Percentiles rank a stretch among this genome's conserved stretches.
Conservation (phyloP, 2,329 filamentous ascomycete species). For the Paracoccidioides lutzii region DNA sequence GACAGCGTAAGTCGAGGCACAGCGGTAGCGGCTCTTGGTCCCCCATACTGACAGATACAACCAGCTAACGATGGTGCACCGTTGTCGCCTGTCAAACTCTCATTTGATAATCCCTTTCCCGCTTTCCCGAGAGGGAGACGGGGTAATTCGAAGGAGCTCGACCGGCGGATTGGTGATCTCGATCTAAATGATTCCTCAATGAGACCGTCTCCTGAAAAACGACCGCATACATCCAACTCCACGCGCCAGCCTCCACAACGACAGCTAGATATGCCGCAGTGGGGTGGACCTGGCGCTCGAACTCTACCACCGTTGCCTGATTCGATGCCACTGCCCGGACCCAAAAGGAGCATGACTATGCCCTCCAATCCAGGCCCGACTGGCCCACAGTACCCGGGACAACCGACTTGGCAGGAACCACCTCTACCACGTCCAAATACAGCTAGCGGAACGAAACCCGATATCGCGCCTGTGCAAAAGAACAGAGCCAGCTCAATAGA, state of each 20-base stretch:
- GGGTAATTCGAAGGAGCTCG: conserved; percentile 24
- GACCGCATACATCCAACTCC: conserved; percentile 29
- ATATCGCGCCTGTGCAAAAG: conserved; percentile 5
- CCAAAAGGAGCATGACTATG: conserved; percentile 28
- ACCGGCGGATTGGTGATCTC: conserved; percentile 30
- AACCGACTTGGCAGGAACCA: conserved; percentile 23
- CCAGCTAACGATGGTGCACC: conserved; percentile 21
- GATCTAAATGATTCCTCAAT: conserved; percentile 20
- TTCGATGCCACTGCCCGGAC: conserved; percentile 18
- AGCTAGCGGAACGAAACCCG: conserved; percentile 15
- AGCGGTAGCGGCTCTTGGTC: neutral
- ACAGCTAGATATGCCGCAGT: conserved; percentile 10
- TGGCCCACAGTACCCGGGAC: conserved; percentile 23
- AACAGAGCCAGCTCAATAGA: neutral
- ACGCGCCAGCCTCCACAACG: conserved; percentile 22
- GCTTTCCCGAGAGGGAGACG: conserved; percentile 23
- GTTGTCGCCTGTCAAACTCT: conserved; percentile 17
- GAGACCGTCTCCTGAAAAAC: conserved; percentile 11
- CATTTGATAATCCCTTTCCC: conserved; percentile 41
- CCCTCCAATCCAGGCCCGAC: conserved; percentile 15
- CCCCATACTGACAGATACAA: conserved; percentile 7
- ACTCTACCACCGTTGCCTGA: conserved; percentile 11
- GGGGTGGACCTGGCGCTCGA: neutral
- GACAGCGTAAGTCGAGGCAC: conserved; percentile 20
- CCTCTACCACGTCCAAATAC: conserved; percentile 17